Conservation (phyloP, 352 stramenopile species). For the Blastocystis sp. region DNA sequence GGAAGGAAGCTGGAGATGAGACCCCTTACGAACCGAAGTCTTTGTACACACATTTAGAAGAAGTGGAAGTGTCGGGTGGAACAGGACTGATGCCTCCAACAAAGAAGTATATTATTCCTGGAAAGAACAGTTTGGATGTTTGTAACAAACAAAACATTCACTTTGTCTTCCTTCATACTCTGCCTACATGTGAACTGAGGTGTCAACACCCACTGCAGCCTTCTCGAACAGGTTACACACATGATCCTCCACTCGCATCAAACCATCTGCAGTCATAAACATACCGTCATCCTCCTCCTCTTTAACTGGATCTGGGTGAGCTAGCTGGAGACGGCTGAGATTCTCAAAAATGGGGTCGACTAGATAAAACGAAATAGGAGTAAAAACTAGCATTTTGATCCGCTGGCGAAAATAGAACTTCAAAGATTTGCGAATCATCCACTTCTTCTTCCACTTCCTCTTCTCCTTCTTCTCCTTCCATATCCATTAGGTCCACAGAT, state of each 20-base stretch:
- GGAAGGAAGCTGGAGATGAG: constrained; percentile 49
- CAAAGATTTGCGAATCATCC: not conserved
- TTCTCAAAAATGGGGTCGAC: constrained; percentile 19
- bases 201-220: not conserved
- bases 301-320: constrained; percentile 22
- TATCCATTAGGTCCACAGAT: not conserved
- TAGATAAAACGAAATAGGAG: not conserved
- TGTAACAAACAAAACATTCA: not conserved
- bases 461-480: not conserved
- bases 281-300: constrained; percentile 24
- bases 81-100: constrained; percentile 10
- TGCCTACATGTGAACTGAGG: not conserved
- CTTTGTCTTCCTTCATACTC: not conserved
- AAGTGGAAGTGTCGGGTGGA: constrained; percentile 20
- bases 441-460: constrained; percentile 6
- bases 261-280: constrained; percentile 42
- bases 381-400: not conserved
- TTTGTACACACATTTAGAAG: constrained; percentile 48
- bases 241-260: constrained; percentile 41
- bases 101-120: constrained; percentile 54
- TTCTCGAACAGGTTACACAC: not conserved
- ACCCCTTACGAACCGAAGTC: constrained; percentile 29
- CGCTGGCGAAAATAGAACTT: constrained; percentile 12
- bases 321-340: constrained; percentile 1
- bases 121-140: not conserved